phyloP scores from a whole-genome alignment of 1,284 basidiomycete species.

The Amylostereum areolatum region DNA sequence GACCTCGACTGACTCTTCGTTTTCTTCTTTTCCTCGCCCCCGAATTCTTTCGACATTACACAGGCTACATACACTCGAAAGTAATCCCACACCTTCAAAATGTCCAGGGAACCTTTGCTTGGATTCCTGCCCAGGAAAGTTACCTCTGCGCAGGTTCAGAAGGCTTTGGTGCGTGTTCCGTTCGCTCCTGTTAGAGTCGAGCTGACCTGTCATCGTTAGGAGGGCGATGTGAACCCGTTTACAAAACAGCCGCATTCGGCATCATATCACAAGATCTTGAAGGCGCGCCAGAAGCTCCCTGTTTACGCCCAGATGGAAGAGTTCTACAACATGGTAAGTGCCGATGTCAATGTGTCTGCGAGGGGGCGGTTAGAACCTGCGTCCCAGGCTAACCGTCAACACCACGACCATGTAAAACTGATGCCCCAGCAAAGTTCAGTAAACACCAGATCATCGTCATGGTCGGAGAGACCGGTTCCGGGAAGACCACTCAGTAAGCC shows the following conservation, averaged over 20 bases:
- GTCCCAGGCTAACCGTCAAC: conserved; percentile 19
- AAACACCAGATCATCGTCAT: conserved; percentile 90
- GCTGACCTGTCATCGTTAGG: conserved; percentile 34
- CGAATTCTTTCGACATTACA: not conserved
- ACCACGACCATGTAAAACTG: conserved; percentile 22
- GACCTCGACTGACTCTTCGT: not conserved
- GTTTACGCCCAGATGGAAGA: conserved; percentile 93
- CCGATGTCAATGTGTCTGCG: conserved; percentile 13
- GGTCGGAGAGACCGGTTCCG: conserved; percentile 97
- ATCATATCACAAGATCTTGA: conserved; percentile 85
- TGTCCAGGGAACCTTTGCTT: conserved; percentile 2
- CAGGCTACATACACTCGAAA: not conserved
- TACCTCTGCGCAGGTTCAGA: conserved; percentile 64
- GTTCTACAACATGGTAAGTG: conserved; percentile 77
- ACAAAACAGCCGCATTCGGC: conserved; percentile 72
- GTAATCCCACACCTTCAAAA: not conserved
- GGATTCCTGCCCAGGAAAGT: conserved; percentile 71
- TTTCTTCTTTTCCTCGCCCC: not conserved
- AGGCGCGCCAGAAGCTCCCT: conserved; percentile 82
- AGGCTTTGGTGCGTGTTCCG: not conserved
- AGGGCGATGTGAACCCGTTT: conserved; percentile 86
- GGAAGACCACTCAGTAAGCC: conserved; percentile 93
- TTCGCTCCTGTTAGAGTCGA: not conserved
- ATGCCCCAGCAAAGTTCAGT: conserved; percentile 56
- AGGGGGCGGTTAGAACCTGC: conserved; percentile 31